phyloP scores from a whole-genome alignment of 148 eudicot genomes.

The Vaccinium vitisidaea region DNA sequence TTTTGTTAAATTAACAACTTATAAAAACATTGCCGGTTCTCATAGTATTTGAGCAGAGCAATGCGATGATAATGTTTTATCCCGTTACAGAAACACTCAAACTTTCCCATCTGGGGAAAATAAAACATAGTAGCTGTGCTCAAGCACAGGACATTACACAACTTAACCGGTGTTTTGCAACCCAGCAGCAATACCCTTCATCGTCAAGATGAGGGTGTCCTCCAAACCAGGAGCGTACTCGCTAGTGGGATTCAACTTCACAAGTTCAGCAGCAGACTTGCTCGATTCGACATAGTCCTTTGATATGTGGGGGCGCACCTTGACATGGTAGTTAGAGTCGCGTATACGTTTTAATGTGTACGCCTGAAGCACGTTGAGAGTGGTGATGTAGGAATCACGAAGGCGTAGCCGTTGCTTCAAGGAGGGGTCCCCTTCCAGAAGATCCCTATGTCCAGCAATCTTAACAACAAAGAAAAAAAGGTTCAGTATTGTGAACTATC shows the following conservation, averaged over 20 bases:
- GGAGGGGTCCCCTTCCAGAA: slow-evolving; percentile 85
- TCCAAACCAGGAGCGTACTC: slow-evolving; percentile 97
- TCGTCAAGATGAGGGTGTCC: slow-evolving; percentile 96
- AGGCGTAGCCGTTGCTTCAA: slow-evolving; percentile 82
- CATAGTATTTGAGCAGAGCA: not conserved
- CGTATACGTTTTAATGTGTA: slow-evolving; percentile 90
- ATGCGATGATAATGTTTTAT: not conserved
- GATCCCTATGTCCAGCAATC: slow-evolving; percentile 95
- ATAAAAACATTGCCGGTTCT: not conserved
- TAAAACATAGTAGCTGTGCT: not conserved
- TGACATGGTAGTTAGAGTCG: slow-evolving; percentile 71
- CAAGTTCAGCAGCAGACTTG: slow-evolving; percentile 73
- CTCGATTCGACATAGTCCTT: slow-evolving; percentile 69
- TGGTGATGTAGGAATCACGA: slow-evolving; percentile 89
- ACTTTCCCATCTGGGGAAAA: not conserved
- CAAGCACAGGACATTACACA: not conserved
- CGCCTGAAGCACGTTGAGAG: slow-evolving; percentile 76
- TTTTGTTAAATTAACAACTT: not conserved
- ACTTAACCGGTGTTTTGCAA: slow-evolving; percentile 88
- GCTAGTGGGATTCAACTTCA: slow-evolving; percentile 82
- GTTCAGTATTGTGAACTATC: not conserved
- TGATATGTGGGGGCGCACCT: slow-evolving; percentile 77
- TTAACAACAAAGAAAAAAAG: slow-evolving; percentile 17
- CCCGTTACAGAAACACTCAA: not conserved
- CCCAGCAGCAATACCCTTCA: slow-evolving; percentile 99